Evolutionary conservation across 108 stramenopile genomes (phyloP), one percentile per base, ranked within the genome.

Genomic region (Cylindrotheca fusiformis): DNA sequence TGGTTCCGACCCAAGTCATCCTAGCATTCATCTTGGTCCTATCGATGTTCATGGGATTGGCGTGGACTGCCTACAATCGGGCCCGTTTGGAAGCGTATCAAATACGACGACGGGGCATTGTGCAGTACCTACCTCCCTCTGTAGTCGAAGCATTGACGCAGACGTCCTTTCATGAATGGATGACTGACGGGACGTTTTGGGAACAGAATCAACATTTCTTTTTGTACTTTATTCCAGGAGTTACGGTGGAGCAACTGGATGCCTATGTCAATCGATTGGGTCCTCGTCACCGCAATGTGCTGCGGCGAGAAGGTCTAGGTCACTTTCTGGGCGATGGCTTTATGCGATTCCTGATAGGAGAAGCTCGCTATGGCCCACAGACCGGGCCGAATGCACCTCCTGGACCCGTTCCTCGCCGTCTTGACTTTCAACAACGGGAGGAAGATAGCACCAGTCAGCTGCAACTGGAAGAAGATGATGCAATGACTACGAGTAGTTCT

Each of bases 211-310:
- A 81, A 22, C 69, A 85, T 58, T 55, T 67, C 21, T 48, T 88
- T 57, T 50, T 93, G 41, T 90, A 93, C 52, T 77, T 90, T 60
- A 78, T 93, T 1, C 91, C 91, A 8, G 91, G 91, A 14, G 32
- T 93, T 18, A 49, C 74, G 12, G 55, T 32, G 10, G 88, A 85
- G 12, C 83, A 85, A 58, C 48, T 80, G 28, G 68, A 74, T 70
- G 63, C 32, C 0, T 88, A 72, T 64, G 74, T 93, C 19, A 50
- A 75, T 25, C 84, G 76, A 47, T 71, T 93, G 58, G 67, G 80
- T 26, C 72, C 70, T 1, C 73, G 74, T 12, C 88, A 88, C 60
- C 80, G 84, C 55, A 62, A 80, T 24, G 52, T 65, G 0, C 60
- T 90, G 58, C 59, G 55, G 1, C 59, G 58, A 14, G 57, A 41